Percentiles rank a stretch among this genome's conserved stretches.
These are phyloP conservation scores for Turnera subulata DNA, from an alignment of 345 rosid genomes.

Conservation along the genomic window DNA sequence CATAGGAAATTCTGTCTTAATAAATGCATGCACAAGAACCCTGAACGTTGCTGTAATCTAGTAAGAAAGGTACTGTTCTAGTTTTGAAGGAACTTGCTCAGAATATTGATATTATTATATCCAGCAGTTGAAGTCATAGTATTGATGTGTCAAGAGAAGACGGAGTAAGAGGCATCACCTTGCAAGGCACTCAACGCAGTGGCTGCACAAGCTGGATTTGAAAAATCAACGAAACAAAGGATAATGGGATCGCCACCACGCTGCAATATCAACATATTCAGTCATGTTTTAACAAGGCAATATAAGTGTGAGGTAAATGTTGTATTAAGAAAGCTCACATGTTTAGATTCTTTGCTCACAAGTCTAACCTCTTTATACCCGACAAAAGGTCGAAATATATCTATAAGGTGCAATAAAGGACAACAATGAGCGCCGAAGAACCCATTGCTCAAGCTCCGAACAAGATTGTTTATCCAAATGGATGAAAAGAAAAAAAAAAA, in stretches of 20 bases:
- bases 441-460: neutral
- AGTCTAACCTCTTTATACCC: conserved; percentile 84
- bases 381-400: conserved; percentile 81
- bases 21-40: neutral
- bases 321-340: conserved; percentile 37
- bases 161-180: conserved; percentile 38
- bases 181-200: conserved; percentile 88
- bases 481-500: too few relatives aligned
- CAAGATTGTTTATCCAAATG: too few relatives aligned
- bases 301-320: neutral
- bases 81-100: neutral
- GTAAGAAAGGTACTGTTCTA: neutral
- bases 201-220: conserved; percentile 80
- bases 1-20: neutral
- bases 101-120: neutral
- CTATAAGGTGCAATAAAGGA: conserved; percentile 42
- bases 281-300: neutral
- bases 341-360: conserved; percentile 69
- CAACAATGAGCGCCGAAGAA: neutral
- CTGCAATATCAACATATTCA: conserved; percentile 39
- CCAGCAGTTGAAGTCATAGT: neutral
- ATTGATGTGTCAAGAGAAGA: neutral
- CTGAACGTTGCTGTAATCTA: neutral
- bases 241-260: conserved; percentile 78
- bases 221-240: conserved; percentile 87